Evolutionary conservation across 768 basidiomycete genomes (phyloP), one percentile per base, ranked within the genome.

Genomic region (Leccinum pellstonianum): DNA sequence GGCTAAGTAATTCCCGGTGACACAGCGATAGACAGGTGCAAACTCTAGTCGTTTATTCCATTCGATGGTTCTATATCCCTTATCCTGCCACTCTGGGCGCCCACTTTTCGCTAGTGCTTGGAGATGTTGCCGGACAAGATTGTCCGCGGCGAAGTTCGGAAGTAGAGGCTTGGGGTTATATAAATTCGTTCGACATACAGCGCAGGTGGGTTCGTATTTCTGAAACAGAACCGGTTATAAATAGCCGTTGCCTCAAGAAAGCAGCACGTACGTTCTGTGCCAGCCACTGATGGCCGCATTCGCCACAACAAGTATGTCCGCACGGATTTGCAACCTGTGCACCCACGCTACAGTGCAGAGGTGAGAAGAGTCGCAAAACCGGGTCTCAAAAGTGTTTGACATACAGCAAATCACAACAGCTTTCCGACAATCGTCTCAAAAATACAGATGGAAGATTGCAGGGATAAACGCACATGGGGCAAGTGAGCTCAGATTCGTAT

Each of bases 381-480:
- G 23, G 9, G 56, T 50, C 27, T 29, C 17, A 11, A 49, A 19
- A 7, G n/a, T 3, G 17, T 52, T 54, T 46, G 27, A 75, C 86
- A 66, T 70, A 87, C 89, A 90, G 77, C 31, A 89, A 74, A 67
- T 91, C 88, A 71, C 76, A 88, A 62, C 90, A 91, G 69, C 89
- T 91, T 43, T 87, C 51, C 25, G 14, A 25, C n/a, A 19, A 54
- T 23, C 21, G 12, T 19, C 14, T 66, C 51, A 61, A 54, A 37
- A 12, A 37, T 41, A 41, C 1, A 12, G 12, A 61, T 9, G 31
- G 9, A n/a, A 12, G 31, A 50, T 48, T 6, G 19, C 12, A 33
- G 55, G 48, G n/a, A 55, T 14, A 33, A 52, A 79, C 87, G 51
- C 70, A 90, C 90, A 91, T 87, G 1, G 90, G 83, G 70, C 90